Conservation (phyloP, 1,284 basidiomycete genomes). For the Ustilago tritici region DNA sequence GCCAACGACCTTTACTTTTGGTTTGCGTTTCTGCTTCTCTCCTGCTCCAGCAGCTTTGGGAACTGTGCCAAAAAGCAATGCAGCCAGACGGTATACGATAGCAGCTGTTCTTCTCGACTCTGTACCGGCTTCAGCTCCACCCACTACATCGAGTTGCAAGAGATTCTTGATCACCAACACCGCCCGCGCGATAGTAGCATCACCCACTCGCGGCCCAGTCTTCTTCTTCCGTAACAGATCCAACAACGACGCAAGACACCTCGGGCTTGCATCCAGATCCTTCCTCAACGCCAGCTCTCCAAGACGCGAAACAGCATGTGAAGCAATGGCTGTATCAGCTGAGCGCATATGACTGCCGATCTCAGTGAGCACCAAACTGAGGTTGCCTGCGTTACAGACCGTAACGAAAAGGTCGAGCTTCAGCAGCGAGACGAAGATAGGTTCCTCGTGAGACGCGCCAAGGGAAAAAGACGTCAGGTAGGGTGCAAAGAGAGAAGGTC, state of each 20-base stretch:
- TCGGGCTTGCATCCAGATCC: conserved; percentile 24
- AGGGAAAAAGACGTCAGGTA: conserved; percentile 49
- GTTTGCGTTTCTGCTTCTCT: conserved; percentile 27
- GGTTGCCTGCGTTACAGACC: conserved; percentile 28
- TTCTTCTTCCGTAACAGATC: conserved; percentile 35
- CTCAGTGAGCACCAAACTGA: conserved; percentile 37
- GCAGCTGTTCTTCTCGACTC: conserved; percentile 29
- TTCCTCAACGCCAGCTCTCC: conserved; percentile 43
- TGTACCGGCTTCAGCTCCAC: neutral
- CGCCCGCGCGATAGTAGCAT: conserved; percentile 32
- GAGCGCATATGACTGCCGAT: conserved; percentile 45
- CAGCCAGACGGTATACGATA: conserved; percentile 52
- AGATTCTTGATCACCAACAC: conserved; percentile 48
- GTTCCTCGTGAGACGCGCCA: conserved; percentile 54
- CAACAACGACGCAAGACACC: conserved; percentile 33
- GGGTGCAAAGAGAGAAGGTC: conserved; percentile 41
- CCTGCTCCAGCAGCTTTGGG: conserved; percentile 12
- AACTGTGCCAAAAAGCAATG: conserved; percentile 51
- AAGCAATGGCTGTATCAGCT: conserved; percentile 32
- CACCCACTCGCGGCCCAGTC: conserved; percentile 19
- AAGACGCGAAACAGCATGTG: conserved; percentile 45
- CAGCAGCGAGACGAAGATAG: conserved; percentile 50
- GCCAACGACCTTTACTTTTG: conserved; percentile 47
- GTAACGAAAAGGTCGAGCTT: conserved; percentile 57
- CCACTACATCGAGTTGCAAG: conserved; percentile 24